These are phyloP conservation scores for Salpingoeca rosetta DNA, from an alignment of 78 protist genomes.

Conservation along the genomic window DNA sequence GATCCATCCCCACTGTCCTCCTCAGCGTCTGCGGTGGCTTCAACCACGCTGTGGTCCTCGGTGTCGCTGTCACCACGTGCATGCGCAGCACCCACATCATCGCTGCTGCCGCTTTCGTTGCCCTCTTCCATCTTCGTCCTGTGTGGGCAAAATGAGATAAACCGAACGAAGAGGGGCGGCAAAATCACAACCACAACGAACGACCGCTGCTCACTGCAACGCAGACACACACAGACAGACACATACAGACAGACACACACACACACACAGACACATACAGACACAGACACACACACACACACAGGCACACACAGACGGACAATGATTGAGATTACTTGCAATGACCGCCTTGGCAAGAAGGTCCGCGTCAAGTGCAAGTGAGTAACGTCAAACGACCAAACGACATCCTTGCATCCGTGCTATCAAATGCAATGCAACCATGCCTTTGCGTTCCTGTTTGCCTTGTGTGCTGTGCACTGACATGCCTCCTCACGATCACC, in stretches of 20 bases:
- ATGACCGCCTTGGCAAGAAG: conserved; percentile 91
- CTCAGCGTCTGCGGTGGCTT: too few relatives aligned
- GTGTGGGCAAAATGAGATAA: too few relatives aligned
- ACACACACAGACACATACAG: too few relatives aligned
- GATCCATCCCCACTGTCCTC: too few relatives aligned
- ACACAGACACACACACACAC: background rate
- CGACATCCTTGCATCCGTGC: background rate
- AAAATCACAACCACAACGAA: background rate
- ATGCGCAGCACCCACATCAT: background rate
- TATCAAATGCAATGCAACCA: background rate
- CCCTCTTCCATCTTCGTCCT: conserved; percentile 1
- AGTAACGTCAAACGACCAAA: conserved; percentile 4
- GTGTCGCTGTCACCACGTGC: too few relatives aligned
- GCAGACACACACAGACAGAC: too few relatives aligned
- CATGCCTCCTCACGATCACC: background rate
- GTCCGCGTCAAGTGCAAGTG: conserved; percentile 82
- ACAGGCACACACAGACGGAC: background rate
- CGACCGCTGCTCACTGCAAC: background rate
- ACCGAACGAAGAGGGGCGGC: too few relatives aligned
- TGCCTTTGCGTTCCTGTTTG: too few relatives aligned
- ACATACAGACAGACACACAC: background rate
- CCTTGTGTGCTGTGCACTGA: background rate
- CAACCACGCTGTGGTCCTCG: too few relatives aligned
- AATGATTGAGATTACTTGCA: conserved; percentile 91
- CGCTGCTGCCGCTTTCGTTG: background rate